Conservation (phyloP, 306 rosid species). For the Aeschynomene evenia region DNA sequence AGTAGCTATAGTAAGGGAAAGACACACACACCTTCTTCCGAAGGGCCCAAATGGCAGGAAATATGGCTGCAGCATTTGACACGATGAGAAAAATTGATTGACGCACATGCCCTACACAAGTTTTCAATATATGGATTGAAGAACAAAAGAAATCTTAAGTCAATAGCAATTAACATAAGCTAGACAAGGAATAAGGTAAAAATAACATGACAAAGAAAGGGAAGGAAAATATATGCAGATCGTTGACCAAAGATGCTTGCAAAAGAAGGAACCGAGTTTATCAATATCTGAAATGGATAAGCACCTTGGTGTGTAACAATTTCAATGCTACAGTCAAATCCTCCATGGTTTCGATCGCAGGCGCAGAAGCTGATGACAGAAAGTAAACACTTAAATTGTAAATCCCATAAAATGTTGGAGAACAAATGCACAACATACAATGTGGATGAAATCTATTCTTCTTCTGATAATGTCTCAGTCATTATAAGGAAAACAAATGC, state of each 20-base stretch:
- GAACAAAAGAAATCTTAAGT: constrained; percentile 1
- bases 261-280: constrained; percentile 18
- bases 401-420: neutral
- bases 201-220: neutral
- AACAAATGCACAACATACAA: constrained; percentile 15
- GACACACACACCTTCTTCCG: constrained; percentile 65
- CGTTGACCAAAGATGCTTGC: neutral
- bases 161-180: neutral
- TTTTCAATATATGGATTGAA: constrained; percentile 18
- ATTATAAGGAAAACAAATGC: constrained; percentile 19
- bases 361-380: constrained; percentile 63
- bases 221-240: constrained; percentile 8
- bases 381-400: neutral
- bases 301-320: constrained; percentile 69
- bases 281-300: constrained; percentile 18
- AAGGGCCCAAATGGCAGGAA: constrained; percentile 89
- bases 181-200: neutral
- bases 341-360: constrained; percentile 89
- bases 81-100: constrained; percentile 74
- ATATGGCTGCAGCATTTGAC: constrained; percentile 74
- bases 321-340: constrained; percentile 83
- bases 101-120: constrained; percentile 56
- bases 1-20: constrained; percentile 3
- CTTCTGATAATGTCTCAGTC: neutral
- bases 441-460: neutral